A percentile compares a stretch with the other conserved stretches of the same genome.
Conservation (phyloP, 495 filamentous ascomycete genomes). For the Lichenothelia convexa region DNA sequence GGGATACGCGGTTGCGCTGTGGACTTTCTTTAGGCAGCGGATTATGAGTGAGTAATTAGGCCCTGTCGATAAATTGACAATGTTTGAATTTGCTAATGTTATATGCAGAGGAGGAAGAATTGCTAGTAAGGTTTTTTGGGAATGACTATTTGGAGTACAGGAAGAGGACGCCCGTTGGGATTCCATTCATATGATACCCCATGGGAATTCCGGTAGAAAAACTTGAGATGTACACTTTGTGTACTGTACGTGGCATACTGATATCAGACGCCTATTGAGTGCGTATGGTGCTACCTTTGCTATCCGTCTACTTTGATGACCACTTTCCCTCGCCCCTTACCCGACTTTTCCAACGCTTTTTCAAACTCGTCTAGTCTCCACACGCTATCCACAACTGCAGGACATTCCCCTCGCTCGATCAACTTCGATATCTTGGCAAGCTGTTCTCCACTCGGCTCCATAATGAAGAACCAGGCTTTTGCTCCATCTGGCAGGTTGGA, state of each 20-base stretch:
- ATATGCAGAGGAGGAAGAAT: slow-evolving; percentile 51
- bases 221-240: too few species aligned
- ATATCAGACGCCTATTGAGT: too few species aligned
- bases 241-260: too few species aligned
- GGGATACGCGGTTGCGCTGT: slow-evolving; percentile 56
- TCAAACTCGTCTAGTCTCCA: slow-evolving; percentile 27
- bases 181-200: slow-evolving; percentile 45
- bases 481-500: slow-evolving; percentile 28
- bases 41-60: slow-evolving; percentile 38
- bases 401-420: slow-evolving; percentile 25
- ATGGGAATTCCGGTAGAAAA: too few species aligned
- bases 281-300: background rate
- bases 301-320: slow-evolving; percentile 6
- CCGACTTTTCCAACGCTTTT: slow-evolving; percentile 10
- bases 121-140: slow-evolving; percentile 66
- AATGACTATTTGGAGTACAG: slow-evolving; percentile 62
- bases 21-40: slow-evolving; percentile 60
- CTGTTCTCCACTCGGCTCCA: slow-evolving; percentile 23
- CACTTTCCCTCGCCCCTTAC: slow-evolving; percentile 14
- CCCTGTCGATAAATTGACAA: slow-evolving; percentile 1
- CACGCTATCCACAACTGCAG: slow-evolving; percentile 28
- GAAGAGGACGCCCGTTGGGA: slow-evolving; percentile 46
- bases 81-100: slow-evolving; percentile 3
- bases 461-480: slow-evolving; percentile 27
- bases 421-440: slow-evolving; percentile 26